These are phyloP conservation scores for Termitomyces sp. DNA, from an alignment of 768 basidiomycete genomes.

Conservation along the genomic window DNA sequence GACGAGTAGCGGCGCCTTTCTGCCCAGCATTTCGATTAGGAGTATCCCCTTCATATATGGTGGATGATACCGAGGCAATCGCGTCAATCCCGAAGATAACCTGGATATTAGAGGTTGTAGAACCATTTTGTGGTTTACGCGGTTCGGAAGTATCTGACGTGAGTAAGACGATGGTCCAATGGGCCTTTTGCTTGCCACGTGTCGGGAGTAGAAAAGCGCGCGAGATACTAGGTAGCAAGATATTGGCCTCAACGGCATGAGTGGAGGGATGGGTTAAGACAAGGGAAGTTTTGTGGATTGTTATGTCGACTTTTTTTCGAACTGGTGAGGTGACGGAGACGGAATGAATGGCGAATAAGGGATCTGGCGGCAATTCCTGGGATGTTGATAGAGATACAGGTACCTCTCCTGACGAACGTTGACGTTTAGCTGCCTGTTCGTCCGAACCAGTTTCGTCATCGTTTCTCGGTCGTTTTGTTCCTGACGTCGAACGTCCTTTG, in stretches of 20 bases:
- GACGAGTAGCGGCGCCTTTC: conserved; percentile 51
- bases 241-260: conserved; percentile 39
- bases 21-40: conserved; percentile 24
- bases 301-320: conserved; percentile 71
- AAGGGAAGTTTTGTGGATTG: conserved; percentile 44
- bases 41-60: conserved; percentile 22
- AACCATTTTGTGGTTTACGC: conserved; percentile 24
- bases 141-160: conserved; percentile 48
- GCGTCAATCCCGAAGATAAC: conserved; percentile 73
- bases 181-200: conserved; percentile 61
- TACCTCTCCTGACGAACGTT: conserved; percentile 19
- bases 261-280: conserved; percentile 47
- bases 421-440: conserved; percentile 27
- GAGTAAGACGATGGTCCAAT: conserved; percentile 69
- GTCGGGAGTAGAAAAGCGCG: conserved; percentile 73
- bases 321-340: conserved; percentile 69
- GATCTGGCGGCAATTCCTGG: conserved; percentile 28
- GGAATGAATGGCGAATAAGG: conserved; percentile 54
- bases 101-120: conserved; percentile 38
- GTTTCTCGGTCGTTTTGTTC: conserved; percentile 30
- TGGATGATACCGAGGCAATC: conserved; percentile 37
- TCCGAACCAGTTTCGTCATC: conserved; percentile 19
- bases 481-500: conserved; percentile 15
- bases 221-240: conserved; percentile 43
- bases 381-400: conserved; percentile 6